These are phyloP conservation scores for Cystobasidium ongulense DNA, from an alignment of 768 basidiomycete genomes.

Conservation along the genomic window DNA sequence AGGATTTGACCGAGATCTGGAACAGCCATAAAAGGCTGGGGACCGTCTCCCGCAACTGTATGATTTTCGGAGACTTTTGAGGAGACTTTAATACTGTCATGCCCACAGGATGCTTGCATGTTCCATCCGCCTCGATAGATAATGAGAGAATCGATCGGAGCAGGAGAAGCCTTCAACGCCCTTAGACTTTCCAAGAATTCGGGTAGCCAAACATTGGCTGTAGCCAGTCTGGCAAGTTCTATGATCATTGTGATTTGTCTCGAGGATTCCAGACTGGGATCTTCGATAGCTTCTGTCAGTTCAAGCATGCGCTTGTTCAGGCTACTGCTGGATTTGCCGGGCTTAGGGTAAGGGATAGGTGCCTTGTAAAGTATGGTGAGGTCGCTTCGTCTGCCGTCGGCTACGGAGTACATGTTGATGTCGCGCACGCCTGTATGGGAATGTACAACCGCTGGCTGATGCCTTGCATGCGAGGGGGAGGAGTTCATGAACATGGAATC, in stretches of 20 bases:
- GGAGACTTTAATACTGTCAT: neutral
- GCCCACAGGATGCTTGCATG: slow-evolving; percentile 34
- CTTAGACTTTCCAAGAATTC: slow-evolving; percentile 37
- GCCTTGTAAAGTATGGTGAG: slow-evolving; percentile 38
- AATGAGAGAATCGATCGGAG: slow-evolving; percentile 31
- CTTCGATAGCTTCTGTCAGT: neutral
- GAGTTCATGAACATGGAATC: slow-evolving; percentile 36
- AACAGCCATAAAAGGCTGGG: neutral
- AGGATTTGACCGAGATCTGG: neutral
- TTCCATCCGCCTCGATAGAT: slow-evolving; percentile 38
- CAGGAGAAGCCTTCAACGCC: slow-evolving; percentile 24
- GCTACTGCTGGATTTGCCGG: neutral
- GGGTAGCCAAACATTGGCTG: slow-evolving; percentile 36
- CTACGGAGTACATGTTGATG: slow-evolving; percentile 39
- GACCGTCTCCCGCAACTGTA: slow-evolving; percentile 35
- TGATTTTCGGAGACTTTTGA: neutral
- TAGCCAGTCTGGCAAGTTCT: slow-evolving; percentile 29
- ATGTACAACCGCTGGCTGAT: slow-evolving; percentile 33
- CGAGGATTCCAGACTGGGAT: neutral
- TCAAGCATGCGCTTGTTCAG: slow-evolving; percentile 20
- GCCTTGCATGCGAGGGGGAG: slow-evolving; percentile 16
- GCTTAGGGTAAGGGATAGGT: slow-evolving; percentile 35
- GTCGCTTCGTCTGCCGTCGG: slow-evolving; percentile 36
- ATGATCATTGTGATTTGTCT: slow-evolving; percentile 17
- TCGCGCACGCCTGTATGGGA: slow-evolving; percentile 35